Percentiles rank a stretch among this genome's conserved stretches.
Evolutionary conservation across 2,329 filamentous ascomycete species (phyloP).

Genomic region (Cadophora sp.): DNA sequence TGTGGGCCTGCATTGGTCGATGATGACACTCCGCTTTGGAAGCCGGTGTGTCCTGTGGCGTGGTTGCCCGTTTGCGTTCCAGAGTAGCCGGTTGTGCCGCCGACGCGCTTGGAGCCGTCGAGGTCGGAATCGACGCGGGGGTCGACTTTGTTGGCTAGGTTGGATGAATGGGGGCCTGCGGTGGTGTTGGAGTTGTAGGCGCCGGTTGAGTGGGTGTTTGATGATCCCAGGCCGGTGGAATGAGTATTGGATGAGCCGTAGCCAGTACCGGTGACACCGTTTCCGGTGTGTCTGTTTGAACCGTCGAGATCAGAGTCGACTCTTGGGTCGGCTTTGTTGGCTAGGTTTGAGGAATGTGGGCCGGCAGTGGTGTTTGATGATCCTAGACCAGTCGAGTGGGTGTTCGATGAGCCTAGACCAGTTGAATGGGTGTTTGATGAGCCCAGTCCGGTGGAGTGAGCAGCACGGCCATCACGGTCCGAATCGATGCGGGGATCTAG

Average conservation of each 20-base stretch:
- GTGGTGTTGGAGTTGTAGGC: conserved; percentile 22
- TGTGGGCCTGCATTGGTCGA: conserved; percentile 49
- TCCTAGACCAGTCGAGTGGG: conserved; percentile 20
- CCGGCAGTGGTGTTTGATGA: conserved; percentile 28
- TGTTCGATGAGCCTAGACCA: neutral
- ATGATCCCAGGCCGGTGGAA: conserved; percentile 16
- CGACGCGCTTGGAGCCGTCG: conserved; percentile 6
- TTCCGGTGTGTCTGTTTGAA: conserved; percentile 23
- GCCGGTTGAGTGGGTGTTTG: conserved; percentile 2
- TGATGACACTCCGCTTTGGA: conserved; percentile 36
- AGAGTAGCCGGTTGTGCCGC: conserved; percentile 12
- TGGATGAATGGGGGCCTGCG: conserved; percentile 34
- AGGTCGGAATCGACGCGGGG: conserved; percentile 25
- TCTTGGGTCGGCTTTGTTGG: conserved; percentile 50
- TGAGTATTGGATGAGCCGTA: conserved; percentile 3
- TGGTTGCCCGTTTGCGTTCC: conserved; percentile 19
- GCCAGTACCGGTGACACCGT: conserved; percentile 25
- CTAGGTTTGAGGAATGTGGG: conserved; percentile 37
- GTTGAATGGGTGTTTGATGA: neutral
- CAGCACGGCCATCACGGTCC: conserved; percentile 1
- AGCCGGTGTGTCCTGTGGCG: conserved; percentile 27
- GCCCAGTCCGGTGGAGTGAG: conserved; percentile 3
- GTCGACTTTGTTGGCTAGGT: conserved; percentile 50
- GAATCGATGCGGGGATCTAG: conserved; percentile 3
- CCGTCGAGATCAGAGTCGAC: conserved; percentile 25